phyloP scores from a whole-genome alignment of 768 basidiomycete species.

The Peribolospora kevripleyi region DNA sequence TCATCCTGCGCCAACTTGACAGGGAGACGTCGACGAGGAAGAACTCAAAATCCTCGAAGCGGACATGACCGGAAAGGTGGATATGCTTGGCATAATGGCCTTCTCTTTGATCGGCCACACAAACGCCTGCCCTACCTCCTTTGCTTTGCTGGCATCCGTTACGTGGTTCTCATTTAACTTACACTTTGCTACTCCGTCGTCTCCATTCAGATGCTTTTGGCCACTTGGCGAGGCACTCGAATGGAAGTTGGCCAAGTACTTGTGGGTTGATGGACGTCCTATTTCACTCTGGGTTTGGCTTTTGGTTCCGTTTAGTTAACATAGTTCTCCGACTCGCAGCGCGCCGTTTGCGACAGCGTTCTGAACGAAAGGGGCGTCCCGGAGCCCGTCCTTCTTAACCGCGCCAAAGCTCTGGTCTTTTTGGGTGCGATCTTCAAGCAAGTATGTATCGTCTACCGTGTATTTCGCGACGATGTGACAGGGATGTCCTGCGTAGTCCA shows the following conservation, averaged over 20 bases:
- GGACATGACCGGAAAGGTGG: constrained; percentile 74
- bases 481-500: too few species aligned
- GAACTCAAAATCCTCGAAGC: constrained; percentile 63
- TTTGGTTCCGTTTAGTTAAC: constrained; percentile 42
- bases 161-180: too few species aligned
- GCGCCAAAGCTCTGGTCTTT: constrained; percentile 33
- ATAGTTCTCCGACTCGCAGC: background rate
- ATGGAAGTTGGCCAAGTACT: constrained; percentile 82
- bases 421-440: too few species aligned
- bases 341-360: constrained; percentile 20
- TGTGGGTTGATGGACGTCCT: constrained; percentile 26
- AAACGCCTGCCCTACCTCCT: background rate
- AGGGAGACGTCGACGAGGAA: constrained; percentile 38
- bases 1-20: constrained; percentile 20
- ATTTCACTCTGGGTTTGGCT: constrained; percentile 8
- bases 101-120: background rate
- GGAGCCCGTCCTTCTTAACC: constrained; percentile 45
- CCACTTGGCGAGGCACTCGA: constrained; percentile 90
- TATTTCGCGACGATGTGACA: too few species aligned
- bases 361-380: constrained; percentile 52
- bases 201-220: constrained; percentile 49
- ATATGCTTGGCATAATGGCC: constrained; percentile 6
- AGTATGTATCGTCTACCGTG: too few species aligned
- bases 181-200: background rate
- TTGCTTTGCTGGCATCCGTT: too few species aligned